Evolutionary conservation across 495 filamentous ascomycete species (phyloP).

Genomic region (Talaromyces liani): DNA sequence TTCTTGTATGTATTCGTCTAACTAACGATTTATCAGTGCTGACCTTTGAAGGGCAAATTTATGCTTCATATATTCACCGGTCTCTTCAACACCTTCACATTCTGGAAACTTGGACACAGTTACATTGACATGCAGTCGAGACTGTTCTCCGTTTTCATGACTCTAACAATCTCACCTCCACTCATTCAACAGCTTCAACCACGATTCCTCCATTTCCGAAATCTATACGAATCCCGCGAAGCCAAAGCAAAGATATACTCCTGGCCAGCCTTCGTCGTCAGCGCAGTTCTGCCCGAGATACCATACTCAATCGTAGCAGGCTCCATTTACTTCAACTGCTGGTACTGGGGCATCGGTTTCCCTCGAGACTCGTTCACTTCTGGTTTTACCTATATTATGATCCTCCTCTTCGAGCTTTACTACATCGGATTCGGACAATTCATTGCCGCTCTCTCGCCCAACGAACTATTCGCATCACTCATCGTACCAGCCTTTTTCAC

Average conservation of each 20-base stretch:
- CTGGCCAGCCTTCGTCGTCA: constrained; percentile 42
- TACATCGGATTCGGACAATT: constrained; percentile 69
- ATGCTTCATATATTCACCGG: constrained; percentile 57
- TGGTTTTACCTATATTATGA: constrained; percentile 49
- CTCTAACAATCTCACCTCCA: constrained; percentile 54
- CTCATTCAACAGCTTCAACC: constrained; percentile 56
- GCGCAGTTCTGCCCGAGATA: constrained; percentile 41
- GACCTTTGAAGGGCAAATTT: constrained; percentile 43
- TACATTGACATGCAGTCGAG: constrained; percentile 56
- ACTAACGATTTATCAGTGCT: no score
- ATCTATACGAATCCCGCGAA: constrained; percentile 41
- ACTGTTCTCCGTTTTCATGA: constrained; percentile 68
- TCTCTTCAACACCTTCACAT: constrained; percentile 60
- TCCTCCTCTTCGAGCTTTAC: constrained; percentile 65
- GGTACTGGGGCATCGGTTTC: constrained; percentile 51
- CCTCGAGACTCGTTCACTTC: constrained; percentile 44
- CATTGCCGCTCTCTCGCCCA: constrained; percentile 66
- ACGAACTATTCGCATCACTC: constrained; percentile 62
- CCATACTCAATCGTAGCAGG: constrained; percentile 46
- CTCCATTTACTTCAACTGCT: constrained; percentile 50
- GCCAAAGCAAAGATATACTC: constrained; percentile 46
- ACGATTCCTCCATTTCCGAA: constrained; percentile 37
- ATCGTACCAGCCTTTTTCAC: constrained; percentile 60
- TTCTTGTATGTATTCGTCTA: constrained; percentile 39
- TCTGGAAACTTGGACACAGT: constrained; percentile 51